Percentiles rank a stretch among this genome's conserved stretches.
These are phyloP conservation scores for Croton laevigatus DNA, from an alignment of 441 rosid genomes.

Conservation along the genomic window DNA sequence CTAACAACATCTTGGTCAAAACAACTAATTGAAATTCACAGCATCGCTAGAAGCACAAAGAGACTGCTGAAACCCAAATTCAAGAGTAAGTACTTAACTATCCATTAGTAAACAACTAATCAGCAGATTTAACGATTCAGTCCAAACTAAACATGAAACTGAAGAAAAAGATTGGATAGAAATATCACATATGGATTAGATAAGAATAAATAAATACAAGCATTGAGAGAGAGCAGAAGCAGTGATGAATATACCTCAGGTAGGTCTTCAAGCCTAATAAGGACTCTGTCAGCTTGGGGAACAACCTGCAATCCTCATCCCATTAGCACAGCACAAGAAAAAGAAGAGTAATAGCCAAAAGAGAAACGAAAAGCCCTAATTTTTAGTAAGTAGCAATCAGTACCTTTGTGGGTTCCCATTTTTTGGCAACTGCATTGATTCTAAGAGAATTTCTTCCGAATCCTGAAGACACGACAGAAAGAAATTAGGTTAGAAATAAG, in stretches of 20 bases:
- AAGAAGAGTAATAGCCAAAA: background rate
- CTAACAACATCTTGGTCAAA: background rate
- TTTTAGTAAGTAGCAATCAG: background rate
- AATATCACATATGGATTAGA: background rate
- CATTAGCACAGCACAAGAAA: background rate
- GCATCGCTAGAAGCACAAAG: background rate
- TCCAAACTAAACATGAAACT: background rate
- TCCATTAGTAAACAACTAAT: no score
- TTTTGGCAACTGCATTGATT: constrained; percentile 55
- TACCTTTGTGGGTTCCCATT: constrained; percentile 89
- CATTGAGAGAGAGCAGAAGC: background rate
- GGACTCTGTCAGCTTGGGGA: constrained; percentile 93
- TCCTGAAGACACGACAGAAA: constrained; percentile 25
- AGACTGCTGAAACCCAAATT: background rate
- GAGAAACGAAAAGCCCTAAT: background rate
- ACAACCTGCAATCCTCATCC: constrained; percentile 51
- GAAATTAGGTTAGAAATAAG: background rate
- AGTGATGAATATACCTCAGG: constrained; percentile 50
- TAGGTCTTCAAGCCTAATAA: constrained; percentile 72
- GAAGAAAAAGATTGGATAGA: background rate
- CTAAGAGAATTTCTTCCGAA: constrained; percentile 43
- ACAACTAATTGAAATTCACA: background rate
- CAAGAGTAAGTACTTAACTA: no score
- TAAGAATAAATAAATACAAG: background rate
- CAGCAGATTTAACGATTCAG: no score